Conservation (phyloP, 1,284 basidiomycete species). For the Fomitopsis schrenkii region DNA sequence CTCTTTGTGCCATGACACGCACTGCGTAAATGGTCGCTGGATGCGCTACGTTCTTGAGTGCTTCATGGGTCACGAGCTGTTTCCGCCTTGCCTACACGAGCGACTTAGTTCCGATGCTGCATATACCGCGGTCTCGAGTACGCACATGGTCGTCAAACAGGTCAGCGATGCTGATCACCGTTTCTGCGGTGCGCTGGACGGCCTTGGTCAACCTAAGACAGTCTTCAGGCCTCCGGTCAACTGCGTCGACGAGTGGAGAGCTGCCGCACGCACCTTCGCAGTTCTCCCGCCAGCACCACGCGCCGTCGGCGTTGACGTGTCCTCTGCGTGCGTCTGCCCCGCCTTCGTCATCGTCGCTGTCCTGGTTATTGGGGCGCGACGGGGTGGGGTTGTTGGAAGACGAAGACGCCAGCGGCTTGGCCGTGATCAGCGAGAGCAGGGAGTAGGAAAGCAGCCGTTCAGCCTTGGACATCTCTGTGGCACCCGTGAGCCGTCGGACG, state of each 20-base stretch:
- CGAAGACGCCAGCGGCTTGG: constrained; percentile 53
- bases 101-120: background rate
- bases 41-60: constrained; percentile 71
- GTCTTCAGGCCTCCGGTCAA: constrained; percentile 33
- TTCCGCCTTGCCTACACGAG: constrained; percentile 57
- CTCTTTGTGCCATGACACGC: constrained; percentile 8
- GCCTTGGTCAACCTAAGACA: constrained; percentile 76
- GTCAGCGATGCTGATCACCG: constrained; percentile 70
- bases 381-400: constrained; percentile 16
- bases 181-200: constrained; percentile 73
- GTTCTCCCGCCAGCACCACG: constrained; percentile 83
- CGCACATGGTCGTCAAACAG: constrained; percentile 75
- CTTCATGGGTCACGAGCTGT: constrained; percentile 71
- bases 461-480: constrained; percentile 67
- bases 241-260: background rate
- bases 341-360: constrained; percentile 43
- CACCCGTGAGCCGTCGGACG: background rate
- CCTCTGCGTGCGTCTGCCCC: constrained; percentile 39
- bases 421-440: constrained; percentile 64
- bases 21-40: constrained; percentile 71
- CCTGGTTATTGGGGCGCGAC: constrained; percentile 34
- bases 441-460: constrained; percentile 69
- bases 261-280: constrained; percentile 50
- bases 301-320: constrained; percentile 66
- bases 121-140: background rate